Base-by-base conservation (phyloP, 352 stramenopile species). In the Phytophthora crassamura region DNA sequence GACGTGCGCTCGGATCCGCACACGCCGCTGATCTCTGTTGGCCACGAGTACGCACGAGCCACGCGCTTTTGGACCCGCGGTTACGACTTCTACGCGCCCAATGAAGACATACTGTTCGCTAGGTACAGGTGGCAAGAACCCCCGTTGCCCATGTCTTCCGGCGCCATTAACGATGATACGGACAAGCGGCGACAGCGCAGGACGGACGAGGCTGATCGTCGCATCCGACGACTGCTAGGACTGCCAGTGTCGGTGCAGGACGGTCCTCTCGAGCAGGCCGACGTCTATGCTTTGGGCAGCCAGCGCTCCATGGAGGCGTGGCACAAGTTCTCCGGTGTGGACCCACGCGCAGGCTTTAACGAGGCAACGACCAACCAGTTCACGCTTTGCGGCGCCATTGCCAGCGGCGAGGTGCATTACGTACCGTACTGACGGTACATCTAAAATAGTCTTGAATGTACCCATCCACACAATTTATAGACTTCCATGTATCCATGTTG, bases 361-460 rank as follows among this genome's bases (percentile, higher is more conserved):
- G 86, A 89, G 72, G 93, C 88, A n/a, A 96, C 88, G 8, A 90
- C 72, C 14, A 94, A 95, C 68, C 88, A 96, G 56, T 96, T 96
- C 56, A 75, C 84, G 8, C 73, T 76, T 34, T 96, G 88, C 52
- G 59, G 67, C 20, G 66, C 66, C 25, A 9, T 75, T n/a, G 58
- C 51, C 33, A 66, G 39, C 14, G 61, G 63, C 18, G 65, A 70
- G 15, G 72, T 93, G 53, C 73, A 86, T 49, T 93, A 89, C 60
- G 66, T 93, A 15, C 74, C 78, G 22, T 93, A 90, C 59, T 57
- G 64, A 65, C 1, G 22, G n/a, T 47, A 20, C n/a, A n/a, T n/a
- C n/a, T n/a, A n/a, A n/a, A n/a, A 35, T 15, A 30, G 25, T 30
- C 25, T 30, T 30, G 25, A 30, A 30, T 30, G 25, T 30, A 5